phyloP scores from a whole-genome alignment of 345 rosid genomes.

The Rhodomyrtus tomentosa region DNA sequence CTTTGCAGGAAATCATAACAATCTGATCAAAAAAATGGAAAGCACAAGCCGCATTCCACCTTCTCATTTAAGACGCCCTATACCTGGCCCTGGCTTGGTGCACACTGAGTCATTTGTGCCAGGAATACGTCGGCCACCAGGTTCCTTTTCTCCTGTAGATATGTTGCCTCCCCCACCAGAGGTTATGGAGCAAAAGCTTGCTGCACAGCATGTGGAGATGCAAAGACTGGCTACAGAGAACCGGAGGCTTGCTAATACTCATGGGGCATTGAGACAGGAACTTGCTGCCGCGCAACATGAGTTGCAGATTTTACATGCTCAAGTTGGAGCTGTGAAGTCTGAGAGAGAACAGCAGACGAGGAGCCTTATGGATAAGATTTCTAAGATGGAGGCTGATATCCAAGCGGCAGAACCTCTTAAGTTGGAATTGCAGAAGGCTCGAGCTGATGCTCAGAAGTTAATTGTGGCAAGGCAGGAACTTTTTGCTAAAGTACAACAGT shows the following conservation, averaged over 20 bases:
- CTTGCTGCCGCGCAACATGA: conserved; percentile 91
- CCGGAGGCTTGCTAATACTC: conserved; percentile 75
- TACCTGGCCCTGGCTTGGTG: conserved; percentile 43
- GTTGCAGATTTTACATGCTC: conserved; percentile 66
- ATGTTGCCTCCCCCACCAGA: conserved; percentile 78
- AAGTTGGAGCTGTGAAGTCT: conserved; percentile 54
- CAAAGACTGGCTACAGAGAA: conserved; percentile 85
- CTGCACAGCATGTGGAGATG: conserved; percentile 75
- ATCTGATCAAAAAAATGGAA: conserved; percentile 32
- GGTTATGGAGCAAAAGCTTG: conserved; percentile 82
- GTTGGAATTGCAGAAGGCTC: conserved; percentile 65
- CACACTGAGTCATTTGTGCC: conserved; percentile 50
- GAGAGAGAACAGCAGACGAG: conserved; percentile 79
- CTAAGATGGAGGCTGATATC: conserved; percentile 72
- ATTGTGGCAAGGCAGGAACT: conserved; percentile 70
- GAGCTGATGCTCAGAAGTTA: conserved; percentile 59
- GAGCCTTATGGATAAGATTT: conserved; percentile 52
- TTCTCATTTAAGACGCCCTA: conserved; percentile 55
- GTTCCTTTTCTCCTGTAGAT: conserved; percentile 45
- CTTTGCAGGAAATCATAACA: conserved; percentile 3
- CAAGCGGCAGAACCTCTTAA: conserved; percentile 57
- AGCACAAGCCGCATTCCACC: conserved; percentile 79
- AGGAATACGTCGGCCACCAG: conserved; percentile 36
- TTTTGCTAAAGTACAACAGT: conserved; percentile 59
- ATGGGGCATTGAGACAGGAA: conserved; percentile 69